These are phyloP conservation scores for Fusarium luffae DNA, from an alignment of 2,329 filamentous ascomycete genomes.

Conservation along the genomic window DNA sequence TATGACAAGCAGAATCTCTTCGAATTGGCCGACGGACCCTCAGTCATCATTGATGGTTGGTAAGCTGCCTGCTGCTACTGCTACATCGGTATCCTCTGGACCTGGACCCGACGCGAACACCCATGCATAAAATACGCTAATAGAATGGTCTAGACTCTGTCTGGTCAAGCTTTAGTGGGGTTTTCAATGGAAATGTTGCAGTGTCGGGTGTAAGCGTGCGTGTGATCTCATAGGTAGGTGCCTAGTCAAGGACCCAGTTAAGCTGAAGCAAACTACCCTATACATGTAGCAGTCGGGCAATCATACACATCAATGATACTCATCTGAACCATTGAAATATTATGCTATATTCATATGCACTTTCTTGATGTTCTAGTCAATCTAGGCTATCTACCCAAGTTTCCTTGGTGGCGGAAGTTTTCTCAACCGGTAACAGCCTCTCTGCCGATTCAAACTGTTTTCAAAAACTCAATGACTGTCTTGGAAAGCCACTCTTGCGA, in stretches of 20 bases:
- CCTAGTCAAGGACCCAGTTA: background rate
- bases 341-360: background rate
- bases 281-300: background rate
- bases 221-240: background rate
- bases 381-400: background rate
- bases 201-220: constrained; percentile 11
- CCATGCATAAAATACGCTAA: constrained; percentile 19
- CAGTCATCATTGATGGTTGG: constrained; percentile 31
- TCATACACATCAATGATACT: background rate
- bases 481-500: constrained; percentile 62
- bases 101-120: constrained; percentile 14
- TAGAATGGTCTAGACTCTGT: constrained; percentile 5
- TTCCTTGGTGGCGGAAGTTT: background rate
- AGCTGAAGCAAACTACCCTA: constrained; percentile 6
- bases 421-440: background rate
- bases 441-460: constrained; percentile 8
- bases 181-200: constrained; percentile 12
- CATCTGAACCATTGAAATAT: background rate
- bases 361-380: background rate
- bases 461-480: constrained; percentile 60
- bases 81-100: constrained; percentile 13
- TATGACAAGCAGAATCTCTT: constrained; percentile 34
- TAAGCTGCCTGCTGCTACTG: constrained; percentile 35
- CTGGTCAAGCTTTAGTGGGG: constrained; percentile 13
- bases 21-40: constrained; percentile 22